Conservation (phyloP, 495 filamentous ascomycete genomes). For the Articulospora tetracladia region DNA sequence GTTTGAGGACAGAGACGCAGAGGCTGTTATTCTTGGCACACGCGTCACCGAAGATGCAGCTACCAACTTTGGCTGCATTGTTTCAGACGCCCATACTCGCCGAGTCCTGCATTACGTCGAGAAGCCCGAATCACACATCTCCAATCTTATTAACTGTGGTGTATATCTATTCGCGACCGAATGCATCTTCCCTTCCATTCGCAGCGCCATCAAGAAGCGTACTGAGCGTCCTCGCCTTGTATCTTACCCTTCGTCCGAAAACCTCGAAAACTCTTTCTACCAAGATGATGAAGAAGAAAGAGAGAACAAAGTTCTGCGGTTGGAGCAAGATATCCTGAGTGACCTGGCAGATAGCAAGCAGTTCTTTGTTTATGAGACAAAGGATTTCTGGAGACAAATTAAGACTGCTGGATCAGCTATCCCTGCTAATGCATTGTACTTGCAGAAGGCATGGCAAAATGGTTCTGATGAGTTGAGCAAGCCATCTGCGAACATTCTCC, state of each 20-base stretch:
- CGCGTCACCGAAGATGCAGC: slow-evolving; percentile 89
- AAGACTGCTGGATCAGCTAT: slow-evolving; percentile 98
- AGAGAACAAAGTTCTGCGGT: slow-evolving; percentile 83
- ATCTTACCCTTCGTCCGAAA: slow-evolving; percentile 93
- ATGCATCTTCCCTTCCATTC: slow-evolving; percentile 94
- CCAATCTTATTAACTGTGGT: slow-evolving; percentile 98
- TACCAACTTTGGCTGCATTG: slow-evolving; percentile 96
- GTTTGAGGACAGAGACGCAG: slow-evolving; percentile 92
- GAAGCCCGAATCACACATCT: slow-evolving; percentile 98
- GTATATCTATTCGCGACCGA: slow-evolving; percentile 97
- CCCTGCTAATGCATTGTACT: slow-evolving; percentile 94
- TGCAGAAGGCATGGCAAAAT: slow-evolving; percentile 88
- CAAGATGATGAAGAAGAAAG: slow-evolving; percentile 65
- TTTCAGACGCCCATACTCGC: slow-evolving; percentile 90
- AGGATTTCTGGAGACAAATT: slow-evolving; percentile 99
- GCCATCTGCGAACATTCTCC: slow-evolving; percentile 85
- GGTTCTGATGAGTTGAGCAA: slow-evolving; percentile 77
- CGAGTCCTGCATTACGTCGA: slow-evolving; percentile 99
- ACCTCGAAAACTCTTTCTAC: slow-evolving; percentile 78
- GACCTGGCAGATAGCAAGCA: slow-evolving; percentile 96
- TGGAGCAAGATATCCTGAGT: slow-evolving; percentile 96
- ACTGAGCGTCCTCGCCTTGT: slow-evolving; percentile 85
- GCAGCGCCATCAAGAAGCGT: slow-evolving; percentile 92
- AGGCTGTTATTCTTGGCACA: slow-evolving; percentile 95
- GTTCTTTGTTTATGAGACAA: slow-evolving; percentile 98